These are phyloP conservation scores for Oryza glumipatula DNA, from an alignment of 176 grass and related monocot species.

Conservation along the genomic window DNA sequence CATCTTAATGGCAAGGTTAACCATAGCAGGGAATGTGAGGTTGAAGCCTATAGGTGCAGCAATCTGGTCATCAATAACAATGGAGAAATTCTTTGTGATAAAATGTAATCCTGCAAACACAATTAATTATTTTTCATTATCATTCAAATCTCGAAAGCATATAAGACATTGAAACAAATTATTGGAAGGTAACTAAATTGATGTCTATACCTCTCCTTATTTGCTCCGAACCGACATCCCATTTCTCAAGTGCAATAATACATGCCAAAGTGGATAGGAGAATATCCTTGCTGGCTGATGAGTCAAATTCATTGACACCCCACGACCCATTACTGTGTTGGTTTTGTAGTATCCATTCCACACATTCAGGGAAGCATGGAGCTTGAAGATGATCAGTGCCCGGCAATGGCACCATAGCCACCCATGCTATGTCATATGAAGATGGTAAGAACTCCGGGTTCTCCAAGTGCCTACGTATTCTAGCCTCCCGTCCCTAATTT, in stretches of 20 bases:
- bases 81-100: no score
- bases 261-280: constrained; percentile 59
- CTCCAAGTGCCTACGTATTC: no score
- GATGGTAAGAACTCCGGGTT: no score
- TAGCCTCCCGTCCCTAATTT: no score
- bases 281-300: constrained; percentile 41
- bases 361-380: constrained; percentile 51
- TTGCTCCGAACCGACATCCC: constrained; percentile 54
- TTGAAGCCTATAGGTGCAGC: no score
- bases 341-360: constrained; percentile 60
- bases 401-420: constrained; percentile 57
- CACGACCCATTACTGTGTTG: constrained; percentile 61
- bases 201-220: constrained; percentile 45
- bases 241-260: constrained; percentile 53
- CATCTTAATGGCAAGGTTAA: no score
- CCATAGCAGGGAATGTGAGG: no score
- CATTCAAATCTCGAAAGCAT: background rate
- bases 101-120: no score
- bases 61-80: no score
- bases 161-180: background rate
- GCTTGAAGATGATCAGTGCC: background rate
- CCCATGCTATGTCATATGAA: constrained; percentile 1
- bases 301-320: constrained; percentile 33
- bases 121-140: no score
- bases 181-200: background rate